A percentile compares a stretch with the other conserved stretches of the same genome.
These are phyloP conservation scores for Pseudogymnoascus sp. DNA, from an alignment of 2,329 filamentous ascomycete species.

Conservation along the genomic window DNA sequence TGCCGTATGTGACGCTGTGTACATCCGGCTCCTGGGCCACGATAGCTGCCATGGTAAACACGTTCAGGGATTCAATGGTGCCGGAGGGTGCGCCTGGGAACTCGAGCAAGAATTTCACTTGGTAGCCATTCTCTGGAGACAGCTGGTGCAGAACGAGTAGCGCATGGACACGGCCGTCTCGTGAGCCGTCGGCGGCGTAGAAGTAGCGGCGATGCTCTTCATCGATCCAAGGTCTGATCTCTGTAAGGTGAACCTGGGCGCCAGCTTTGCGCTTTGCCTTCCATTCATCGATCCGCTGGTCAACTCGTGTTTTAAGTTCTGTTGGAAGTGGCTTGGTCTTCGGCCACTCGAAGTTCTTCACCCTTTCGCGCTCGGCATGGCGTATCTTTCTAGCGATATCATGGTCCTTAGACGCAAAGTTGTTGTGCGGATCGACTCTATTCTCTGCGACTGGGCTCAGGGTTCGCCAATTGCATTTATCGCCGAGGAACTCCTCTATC, in stretches of 20 bases:
- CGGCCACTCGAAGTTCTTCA: slow-evolving; percentile 68
- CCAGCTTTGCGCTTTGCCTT: slow-evolving; percentile 65
- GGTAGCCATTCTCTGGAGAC: slow-evolving; percentile 74
- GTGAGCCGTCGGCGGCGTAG: slow-evolving; percentile 58
- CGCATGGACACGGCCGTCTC: slow-evolving; percentile 60
- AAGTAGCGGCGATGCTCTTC: slow-evolving; percentile 77
- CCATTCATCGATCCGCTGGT: slow-evolving; percentile 72
- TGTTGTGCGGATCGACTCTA: slow-evolving; percentile 67
- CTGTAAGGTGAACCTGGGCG: slow-evolving; percentile 80
- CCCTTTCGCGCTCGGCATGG: slow-evolving; percentile 76
- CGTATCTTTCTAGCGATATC: slow-evolving; percentile 75
- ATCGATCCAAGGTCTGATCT: slow-evolving; percentile 84
- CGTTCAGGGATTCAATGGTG: slow-evolving; percentile 76
- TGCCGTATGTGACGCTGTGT: slow-evolving; percentile 74
- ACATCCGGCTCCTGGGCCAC: slow-evolving; percentile 48
- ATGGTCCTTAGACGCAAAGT: slow-evolving; percentile 57
- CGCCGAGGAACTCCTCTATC: slow-evolving; percentile 70
- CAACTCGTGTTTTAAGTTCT: slow-evolving; percentile 60
- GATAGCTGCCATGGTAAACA: slow-evolving; percentile 51
- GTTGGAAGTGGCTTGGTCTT: slow-evolving; percentile 55
- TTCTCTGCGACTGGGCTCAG: slow-evolving; percentile 85
- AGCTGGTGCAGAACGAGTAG: slow-evolving; percentile 80
- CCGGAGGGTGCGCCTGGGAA: slow-evolving; percentile 83
- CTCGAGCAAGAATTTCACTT: slow-evolving; percentile 93
- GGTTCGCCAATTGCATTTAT: slow-evolving; percentile 77